Conservation (phyloP, 345 rosid species). For the Isatis tinctoria region DNA sequence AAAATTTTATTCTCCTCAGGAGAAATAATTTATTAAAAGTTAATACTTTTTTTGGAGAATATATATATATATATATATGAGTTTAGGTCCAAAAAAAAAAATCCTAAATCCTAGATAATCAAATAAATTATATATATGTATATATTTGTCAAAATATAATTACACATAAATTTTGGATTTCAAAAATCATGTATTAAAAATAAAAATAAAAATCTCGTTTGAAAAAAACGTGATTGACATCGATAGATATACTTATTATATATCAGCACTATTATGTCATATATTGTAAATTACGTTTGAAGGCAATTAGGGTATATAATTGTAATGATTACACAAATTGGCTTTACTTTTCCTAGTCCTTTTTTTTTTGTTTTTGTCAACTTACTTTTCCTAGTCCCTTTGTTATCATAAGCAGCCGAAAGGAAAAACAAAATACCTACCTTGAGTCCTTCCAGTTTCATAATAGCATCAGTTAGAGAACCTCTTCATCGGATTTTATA, state of each 20-base stretch:
- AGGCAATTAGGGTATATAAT: slow-evolving; percentile 19
- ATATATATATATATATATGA: too few relatives aligned
- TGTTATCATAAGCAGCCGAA: slow-evolving; percentile 36
- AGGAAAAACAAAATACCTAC: slow-evolving; percentile 30
- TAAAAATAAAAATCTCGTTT: not conserved
- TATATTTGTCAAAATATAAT: not conserved
- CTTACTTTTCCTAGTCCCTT: slow-evolving; percentile 20
- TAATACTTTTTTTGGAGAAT: not conserved
- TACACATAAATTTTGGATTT: not conserved
- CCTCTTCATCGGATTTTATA: not conserved
- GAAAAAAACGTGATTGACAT: not conserved
- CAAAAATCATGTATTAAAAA: not conserved
- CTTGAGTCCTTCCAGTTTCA: slow-evolving; percentile 22
- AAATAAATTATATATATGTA: not conserved
- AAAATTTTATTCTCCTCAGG: not conserved
- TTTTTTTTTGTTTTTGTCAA: too few relatives aligned
- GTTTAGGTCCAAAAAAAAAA: not conserved
- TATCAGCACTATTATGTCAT: not conserved
- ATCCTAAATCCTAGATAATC: not conserved
- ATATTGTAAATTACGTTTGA: slow-evolving; percentile 12
- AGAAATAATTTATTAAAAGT: not conserved
- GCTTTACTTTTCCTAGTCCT: slow-evolving; percentile 20
- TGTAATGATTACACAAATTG: slow-evolving; percentile 28
- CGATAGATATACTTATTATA: not conserved
- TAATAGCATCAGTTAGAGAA: slow-evolving; percentile 24